A percentile compares a stretch with the other conserved stretches of the same genome.
These are phyloP conservation scores for Wallacemonas rigidus DNA, from an alignment of 208 protist species.

Conservation along the genomic window DNA sequence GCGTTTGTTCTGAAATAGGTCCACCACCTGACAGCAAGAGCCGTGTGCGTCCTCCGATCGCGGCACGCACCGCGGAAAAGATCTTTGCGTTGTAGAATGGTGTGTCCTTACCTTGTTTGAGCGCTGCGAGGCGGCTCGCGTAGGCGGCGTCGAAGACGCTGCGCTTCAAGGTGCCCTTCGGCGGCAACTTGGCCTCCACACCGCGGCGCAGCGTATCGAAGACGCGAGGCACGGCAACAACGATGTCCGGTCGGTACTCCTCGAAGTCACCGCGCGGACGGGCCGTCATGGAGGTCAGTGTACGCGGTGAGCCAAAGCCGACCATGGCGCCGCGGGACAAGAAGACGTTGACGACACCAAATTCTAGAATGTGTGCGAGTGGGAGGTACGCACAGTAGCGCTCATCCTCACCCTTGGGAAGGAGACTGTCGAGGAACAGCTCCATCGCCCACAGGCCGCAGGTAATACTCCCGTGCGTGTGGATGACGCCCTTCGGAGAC, in stretches of 20 bases:
- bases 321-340: constrained; percentile 65
- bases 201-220: constrained; percentile 83
- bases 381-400: constrained; percentile 90
- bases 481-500: constrained; percentile 88
- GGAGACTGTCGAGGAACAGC: constrained; percentile 36
- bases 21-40: constrained; percentile 77
- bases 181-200: constrained; percentile 70
- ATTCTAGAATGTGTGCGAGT: constrained; percentile 94
- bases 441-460: constrained; percentile 51
- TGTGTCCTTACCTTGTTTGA: constrained; percentile 76
- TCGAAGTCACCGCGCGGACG: constrained; percentile 80
- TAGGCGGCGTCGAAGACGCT: constrained; percentile 77
- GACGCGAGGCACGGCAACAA: constrained; percentile 84
- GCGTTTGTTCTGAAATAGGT: constrained; percentile 61
- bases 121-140: constrained; percentile 42
- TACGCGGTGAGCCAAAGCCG: constrained; percentile 76
- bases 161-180: constrained; percentile 57
- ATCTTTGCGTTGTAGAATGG: constrained; percentile 83
- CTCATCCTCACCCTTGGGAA: constrained; percentile 32
- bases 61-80: constrained; percentile 48
- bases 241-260: constrained; percentile 67
- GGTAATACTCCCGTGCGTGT: constrained; percentile 76
- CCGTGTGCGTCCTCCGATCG: constrained; percentile 64
- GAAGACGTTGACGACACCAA: constrained; percentile 74
- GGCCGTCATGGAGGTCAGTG: constrained; percentile 67